Conservation (phyloP, 352 stramenopile species). For the Phytophthora crassamura region DNA sequence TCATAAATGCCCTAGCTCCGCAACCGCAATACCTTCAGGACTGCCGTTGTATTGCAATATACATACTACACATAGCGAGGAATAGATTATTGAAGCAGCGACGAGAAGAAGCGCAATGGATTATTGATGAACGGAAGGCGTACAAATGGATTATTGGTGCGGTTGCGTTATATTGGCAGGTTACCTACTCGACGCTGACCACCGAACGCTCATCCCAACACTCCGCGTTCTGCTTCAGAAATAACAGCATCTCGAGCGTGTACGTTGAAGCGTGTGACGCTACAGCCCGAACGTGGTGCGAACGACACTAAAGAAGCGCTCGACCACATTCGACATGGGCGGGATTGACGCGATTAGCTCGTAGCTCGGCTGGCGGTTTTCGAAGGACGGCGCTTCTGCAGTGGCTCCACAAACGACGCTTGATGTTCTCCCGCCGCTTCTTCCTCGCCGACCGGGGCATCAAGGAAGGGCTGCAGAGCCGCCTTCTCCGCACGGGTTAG, state of each 20-base stretch:
- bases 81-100: too few species aligned
- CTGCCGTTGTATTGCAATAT: too few species aligned
- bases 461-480: not conserved
- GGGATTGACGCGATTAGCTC: not conserved
- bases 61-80: too few species aligned
- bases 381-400: conserved; percentile 3
- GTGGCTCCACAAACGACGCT: not conserved
- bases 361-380: not conserved
- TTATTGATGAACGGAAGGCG: too few species aligned
- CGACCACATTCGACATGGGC: conserved; percentile 1
- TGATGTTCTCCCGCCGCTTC: not conserved
- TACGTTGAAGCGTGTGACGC: not conserved
- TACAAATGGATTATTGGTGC: too few species aligned
- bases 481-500: too few species aligned
- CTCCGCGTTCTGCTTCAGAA: not conserved
- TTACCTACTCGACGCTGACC: not conserved
- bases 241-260: not conserved
- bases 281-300: not conserved
- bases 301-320: conserved; percentile 5
- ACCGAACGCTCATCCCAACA: not conserved
- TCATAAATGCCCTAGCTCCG: too few species aligned
- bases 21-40: too few species aligned
- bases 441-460: not conserved
- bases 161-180: too few species aligned
- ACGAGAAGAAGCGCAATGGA: too few species aligned